phyloP scores from a whole-genome alignment of 257 asterid genomes.

The Haberlea rhodopensis region DNA sequence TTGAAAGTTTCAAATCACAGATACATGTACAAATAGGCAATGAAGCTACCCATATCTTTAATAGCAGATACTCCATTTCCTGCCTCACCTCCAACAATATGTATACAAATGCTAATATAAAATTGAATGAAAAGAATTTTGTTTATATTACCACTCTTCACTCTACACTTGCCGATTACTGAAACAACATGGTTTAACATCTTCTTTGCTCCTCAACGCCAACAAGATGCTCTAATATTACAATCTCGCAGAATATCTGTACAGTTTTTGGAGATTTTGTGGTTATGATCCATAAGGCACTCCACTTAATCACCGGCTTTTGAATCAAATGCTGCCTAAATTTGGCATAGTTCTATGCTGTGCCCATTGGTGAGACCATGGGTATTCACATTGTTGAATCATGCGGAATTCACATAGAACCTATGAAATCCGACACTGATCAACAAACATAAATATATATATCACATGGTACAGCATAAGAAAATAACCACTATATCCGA shows the following conservation, averaged over 20 bases:
- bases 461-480: not conserved
- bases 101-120: slow-evolving; percentile 29
- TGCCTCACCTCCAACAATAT: slow-evolving; percentile 26
- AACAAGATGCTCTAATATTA: slow-evolving; percentile 42
- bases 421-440: not conserved
- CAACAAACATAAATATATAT: too few species aligned
- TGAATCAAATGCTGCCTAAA: slow-evolving; percentile 26
- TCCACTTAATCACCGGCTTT: not conserved
- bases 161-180: slow-evolving; percentile 80
- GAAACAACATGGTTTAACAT: slow-evolving; percentile 34
- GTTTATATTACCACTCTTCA: slow-evolving; percentile 32
- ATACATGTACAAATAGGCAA: not conserved
- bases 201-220: slow-evolving; percentile 17
- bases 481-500: slow-evolving; percentile 33
- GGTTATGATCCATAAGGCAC: slow-evolving; percentile 14
- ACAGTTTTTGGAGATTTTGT: slow-evolving; percentile 42
- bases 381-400: not conserved
- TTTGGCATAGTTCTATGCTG: not conserved
- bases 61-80: slow-evolving; percentile 12
- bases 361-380: not conserved
- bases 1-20: not conserved
- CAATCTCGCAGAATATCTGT: slow-evolving; percentile 71
- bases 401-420: too few species aligned
- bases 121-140: slow-evolving; percentile 43
- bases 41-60: slow-evolving; percentile 22